These are phyloP conservation scores for Wickerhamiella infanticola DNA, from an alignment of 1,139 yeast genomes.

Conservation along the genomic window DNA sequence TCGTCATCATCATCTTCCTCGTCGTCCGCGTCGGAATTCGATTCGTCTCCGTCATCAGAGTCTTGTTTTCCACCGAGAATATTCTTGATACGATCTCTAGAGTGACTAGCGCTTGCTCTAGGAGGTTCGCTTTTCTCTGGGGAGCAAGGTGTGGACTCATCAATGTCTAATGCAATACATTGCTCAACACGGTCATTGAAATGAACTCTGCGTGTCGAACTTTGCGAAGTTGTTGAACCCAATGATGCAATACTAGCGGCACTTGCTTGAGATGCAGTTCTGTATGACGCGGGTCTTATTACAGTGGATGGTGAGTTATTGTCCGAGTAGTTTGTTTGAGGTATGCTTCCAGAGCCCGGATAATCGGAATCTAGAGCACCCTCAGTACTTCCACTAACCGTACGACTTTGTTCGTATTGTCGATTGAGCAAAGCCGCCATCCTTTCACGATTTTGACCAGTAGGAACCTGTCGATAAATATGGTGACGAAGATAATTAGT, in stretches of 20 bases:
- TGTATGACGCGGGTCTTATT: background rate
- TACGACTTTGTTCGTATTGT: slow-evolving; percentile 16
- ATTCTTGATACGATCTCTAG: background rate
- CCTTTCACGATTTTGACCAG: slow-evolving; percentile 19
- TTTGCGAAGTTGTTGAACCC: background rate
- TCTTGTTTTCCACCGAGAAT: background rate
- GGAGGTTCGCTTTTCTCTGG: background rate
- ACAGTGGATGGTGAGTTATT: background rate
- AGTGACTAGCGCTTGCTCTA: no score
- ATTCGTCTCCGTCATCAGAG: slow-evolving; percentile 4
- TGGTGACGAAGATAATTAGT: slow-evolving; percentile 24
- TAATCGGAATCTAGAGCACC: background rate
- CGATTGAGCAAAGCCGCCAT: slow-evolving; percentile 22
- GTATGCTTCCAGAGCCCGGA: background rate
- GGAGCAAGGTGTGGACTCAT: slow-evolving; percentile 13
- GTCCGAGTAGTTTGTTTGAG: no score
- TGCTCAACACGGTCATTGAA: slow-evolving; percentile 89
- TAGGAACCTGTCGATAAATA: slow-evolving; percentile 24
- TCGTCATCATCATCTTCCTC: slow-evolving; percentile 45
- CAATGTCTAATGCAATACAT: slow-evolving; percentile 57
- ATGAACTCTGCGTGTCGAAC: slow-evolving; percentile 48
- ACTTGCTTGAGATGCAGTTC: background rate
- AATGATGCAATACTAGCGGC: background rate
- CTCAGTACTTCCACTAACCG: slow-evolving; percentile 2
- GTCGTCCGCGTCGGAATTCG: slow-evolving; percentile 25